Evolutionary conservation across 176 grass and related monocot genomes (phyloP).

Genomic region (Bonia amplexicaulis): DNA sequence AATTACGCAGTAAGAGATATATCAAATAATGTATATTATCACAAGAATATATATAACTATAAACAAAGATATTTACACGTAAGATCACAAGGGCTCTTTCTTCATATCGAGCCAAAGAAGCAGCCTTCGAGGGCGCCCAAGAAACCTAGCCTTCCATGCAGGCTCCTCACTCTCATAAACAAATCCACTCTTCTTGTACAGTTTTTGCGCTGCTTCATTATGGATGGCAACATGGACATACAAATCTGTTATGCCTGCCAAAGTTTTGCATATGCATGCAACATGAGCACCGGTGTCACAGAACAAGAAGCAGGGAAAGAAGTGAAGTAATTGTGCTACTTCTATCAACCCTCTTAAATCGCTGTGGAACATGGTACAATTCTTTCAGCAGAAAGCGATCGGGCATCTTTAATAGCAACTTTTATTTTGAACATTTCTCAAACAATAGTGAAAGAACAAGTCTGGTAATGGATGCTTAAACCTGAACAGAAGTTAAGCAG

Average conservation of each 20-base stretch:
- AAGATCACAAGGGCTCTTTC: slow-evolving; percentile 29
- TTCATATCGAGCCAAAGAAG: slow-evolving; percentile 86
- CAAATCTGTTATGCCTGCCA: slow-evolving; percentile 87
- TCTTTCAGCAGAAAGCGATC: background rate
- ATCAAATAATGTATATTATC: background rate
- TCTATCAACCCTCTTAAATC: background rate
- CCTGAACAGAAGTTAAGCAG: background rate
- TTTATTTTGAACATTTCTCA: background rate
- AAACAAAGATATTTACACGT: slow-evolving; percentile 30
- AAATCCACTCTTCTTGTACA: slow-evolving; percentile 89
- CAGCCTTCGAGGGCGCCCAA: slow-evolving; percentile 70
- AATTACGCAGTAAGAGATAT: background rate
- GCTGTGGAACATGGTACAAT: background rate
- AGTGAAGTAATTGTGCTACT: background rate
- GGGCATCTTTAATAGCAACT: background rate
- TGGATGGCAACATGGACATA: slow-evolving; percentile 93
- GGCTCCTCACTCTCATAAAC: slow-evolving; percentile 88
- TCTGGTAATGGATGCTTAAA: background rate
- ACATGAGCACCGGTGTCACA: background rate
- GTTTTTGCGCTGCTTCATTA: slow-evolving; percentile 69
- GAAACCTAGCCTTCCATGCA: slow-evolving; percentile 76
- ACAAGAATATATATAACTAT: background rate
- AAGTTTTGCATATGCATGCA: background rate
- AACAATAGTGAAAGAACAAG: background rate
- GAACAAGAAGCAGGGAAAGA: background rate